Evolutionary conservation across 2,329 filamentous ascomycete species (phyloP).

Genomic region (Calonectria multiphialidica): DNA sequence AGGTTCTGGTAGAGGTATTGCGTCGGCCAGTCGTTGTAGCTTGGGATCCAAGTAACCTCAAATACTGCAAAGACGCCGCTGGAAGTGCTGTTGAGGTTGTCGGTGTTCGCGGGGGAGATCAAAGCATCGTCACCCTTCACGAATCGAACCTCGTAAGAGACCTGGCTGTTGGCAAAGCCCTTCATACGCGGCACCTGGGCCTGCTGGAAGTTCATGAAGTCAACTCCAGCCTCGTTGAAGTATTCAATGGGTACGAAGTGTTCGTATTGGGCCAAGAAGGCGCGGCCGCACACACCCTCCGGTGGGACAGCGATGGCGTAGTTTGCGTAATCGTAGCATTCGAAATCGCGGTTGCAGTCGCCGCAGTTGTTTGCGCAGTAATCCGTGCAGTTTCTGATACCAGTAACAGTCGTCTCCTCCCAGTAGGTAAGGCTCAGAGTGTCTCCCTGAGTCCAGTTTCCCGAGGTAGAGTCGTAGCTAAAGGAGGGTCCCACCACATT

Average conservation of each 20-base stretch:
- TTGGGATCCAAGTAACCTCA: not conserved
- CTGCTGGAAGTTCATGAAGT: not conserved
- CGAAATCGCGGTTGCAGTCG: not conserved
- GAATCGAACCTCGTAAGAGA: not conserved
- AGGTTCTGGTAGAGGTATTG: not conserved
- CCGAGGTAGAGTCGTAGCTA: not conserved
- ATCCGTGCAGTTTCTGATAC: not conserved
- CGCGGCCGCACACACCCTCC: not conserved
- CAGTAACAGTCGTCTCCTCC: not conserved
- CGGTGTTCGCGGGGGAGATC: not conserved
- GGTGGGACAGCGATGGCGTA: not conserved
- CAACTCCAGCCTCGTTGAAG: not conserved
- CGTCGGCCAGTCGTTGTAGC: not conserved
- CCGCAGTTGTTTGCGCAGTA: not conserved
- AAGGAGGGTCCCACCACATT: not conserved
- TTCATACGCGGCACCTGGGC: not conserved
- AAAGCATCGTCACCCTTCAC: not conserved
- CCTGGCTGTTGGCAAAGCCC: not conserved
- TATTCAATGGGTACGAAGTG: not conserved
- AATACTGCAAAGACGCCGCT: not conserved
- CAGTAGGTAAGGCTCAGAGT: not conserved
- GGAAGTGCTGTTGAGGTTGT: not conserved
- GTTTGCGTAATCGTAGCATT: not conserved
- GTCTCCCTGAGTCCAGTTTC: not conserved
- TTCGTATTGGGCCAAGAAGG: not conserved